Evolutionary conservation across 257 asterid species (phyloP), one percentile per base, ranked within the genome.

Genomic region (Penstemon barbatus): DNA sequence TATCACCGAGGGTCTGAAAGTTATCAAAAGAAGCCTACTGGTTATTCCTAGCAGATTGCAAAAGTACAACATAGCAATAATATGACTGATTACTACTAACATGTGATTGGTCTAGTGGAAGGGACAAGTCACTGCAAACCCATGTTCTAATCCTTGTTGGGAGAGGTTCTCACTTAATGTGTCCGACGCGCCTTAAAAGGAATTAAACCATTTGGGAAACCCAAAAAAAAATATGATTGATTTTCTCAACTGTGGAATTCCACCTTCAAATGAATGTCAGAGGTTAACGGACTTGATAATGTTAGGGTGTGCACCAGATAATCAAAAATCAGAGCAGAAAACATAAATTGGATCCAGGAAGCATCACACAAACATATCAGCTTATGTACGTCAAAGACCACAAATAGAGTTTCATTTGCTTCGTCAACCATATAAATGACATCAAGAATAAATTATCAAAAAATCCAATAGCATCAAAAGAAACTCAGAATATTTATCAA

Each of bases 381-480:
- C 4, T 46, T 9, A 6, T 46, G 52, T 4, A 3, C 0, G 33
- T 25, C 33, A 25, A 25, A 25, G 33, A 25, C 33, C 33, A 1
- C 2, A 1, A 25, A 10, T 40, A 59, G 11, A 57, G 41, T 42
- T 59, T 40, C 38, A 56, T 69, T 48, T 9, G 4, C 61, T 44
- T 36, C 37, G 56, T 71, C 41, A 56, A 54, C 61, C 44, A 19
- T 46, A 41, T 48, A 59, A 19, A 59, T 40, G 45, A 13, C 46
- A 40, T 3, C 33, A 40, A 25, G 5, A 0, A 8, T 19, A n/a
- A 18, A 50, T 69, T 53, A 6, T 4, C 9, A 42, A 44, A 71
- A n/a, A 52, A 2, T 1, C 15, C 46, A 50, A 43, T 1, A 44
- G 65, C 3, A 45, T n/a, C 40, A 52, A 40, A 5, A 36, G 42